Evolutionary conservation across 768 basidiomycete genomes (phyloP), one percentile per base, ranked within the genome.

Genomic region (Psilocybe subaeruginosa): DNA sequence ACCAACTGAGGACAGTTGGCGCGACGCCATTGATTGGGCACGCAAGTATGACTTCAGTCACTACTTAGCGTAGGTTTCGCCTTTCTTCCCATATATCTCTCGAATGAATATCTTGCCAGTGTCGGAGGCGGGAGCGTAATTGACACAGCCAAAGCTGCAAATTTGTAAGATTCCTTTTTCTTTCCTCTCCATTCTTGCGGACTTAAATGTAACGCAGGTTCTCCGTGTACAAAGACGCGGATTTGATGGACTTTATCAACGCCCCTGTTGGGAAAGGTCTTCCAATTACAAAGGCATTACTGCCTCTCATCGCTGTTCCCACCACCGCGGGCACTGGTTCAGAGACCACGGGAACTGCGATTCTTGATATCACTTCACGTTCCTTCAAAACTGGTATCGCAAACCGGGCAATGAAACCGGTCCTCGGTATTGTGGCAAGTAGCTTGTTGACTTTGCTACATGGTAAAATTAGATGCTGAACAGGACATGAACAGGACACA

Each of bases 301-400:
- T 86, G 7, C 97, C 97, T 12, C 80, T 99, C 50, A 97, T 97
- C 62, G 94, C 94, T 47, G 81, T 95, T 75, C 82, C 84, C 19
- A 85, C 84, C 19, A 85, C 84, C 3, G 87, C 87, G 31, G 97
- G 97, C 53, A 97, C 95, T 12, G 95, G 95, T 16, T 93, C 92
- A 1, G 93, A 98, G 74, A 98, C 96, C 2, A 98, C 96, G 0
- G 96, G 96, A 8, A 90, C 96, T 0, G 93, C 96, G 9, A 97
- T 98, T 66, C 83, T 97, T 57, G 93, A 96, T 69, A 93, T 97
- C 47, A 93, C 96, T 0, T 95, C 94, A 0, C 86, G 84, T 68
- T 85, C 89, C 4, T 97, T 98, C 85, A 98, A 98, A 81, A 98
- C 97, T 12, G 97, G 97, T 47, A 99, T 99, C 66, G 91, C 97